Conservation (phyloP, 257 asterid species). For the Solanum peruvianum region DNA sequence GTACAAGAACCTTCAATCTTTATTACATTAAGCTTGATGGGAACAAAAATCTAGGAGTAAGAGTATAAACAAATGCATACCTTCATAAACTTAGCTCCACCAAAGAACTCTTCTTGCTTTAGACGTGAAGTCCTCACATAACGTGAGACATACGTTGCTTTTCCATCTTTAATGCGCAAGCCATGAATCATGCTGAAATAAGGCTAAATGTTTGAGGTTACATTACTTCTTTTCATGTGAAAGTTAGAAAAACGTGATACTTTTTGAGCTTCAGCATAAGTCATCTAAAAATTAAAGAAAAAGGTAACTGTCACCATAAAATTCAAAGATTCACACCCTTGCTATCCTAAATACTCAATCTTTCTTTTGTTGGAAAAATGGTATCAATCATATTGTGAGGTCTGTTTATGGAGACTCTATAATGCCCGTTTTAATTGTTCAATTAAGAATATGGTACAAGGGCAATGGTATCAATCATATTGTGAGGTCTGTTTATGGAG, state of each 20-base stretch:
- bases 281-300: neutral
- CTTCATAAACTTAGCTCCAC: conserved; percentile 87
- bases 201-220: neutral
- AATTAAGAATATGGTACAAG: neutral
- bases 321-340: neutral
- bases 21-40: neutral
- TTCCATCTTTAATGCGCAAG: conserved; percentile 85
- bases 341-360: neutral
- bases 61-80: conserved; percentile 12
- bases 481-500: neutral
- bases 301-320: neutral
- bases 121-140: conserved; percentile 82
- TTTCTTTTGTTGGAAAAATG: neutral
- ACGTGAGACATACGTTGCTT: conserved; percentile 87
- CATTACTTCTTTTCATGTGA: neutral
- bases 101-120: conserved; percentile 78
- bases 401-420: neutral
- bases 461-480: neutral
- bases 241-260: neutral
- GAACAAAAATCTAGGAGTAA: neutral
- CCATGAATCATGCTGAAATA: conserved; percentile 90
- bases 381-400: neutral
- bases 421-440: neutral
- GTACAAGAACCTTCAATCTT: neutral
- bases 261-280: neutral